A percentile compares a stretch with the other conserved stretches of the same genome.
These are phyloP conservation scores for Aspergillus homomorphus DNA, from an alignment of 495 filamentous ascomycete genomes.

Conservation along the genomic window DNA sequence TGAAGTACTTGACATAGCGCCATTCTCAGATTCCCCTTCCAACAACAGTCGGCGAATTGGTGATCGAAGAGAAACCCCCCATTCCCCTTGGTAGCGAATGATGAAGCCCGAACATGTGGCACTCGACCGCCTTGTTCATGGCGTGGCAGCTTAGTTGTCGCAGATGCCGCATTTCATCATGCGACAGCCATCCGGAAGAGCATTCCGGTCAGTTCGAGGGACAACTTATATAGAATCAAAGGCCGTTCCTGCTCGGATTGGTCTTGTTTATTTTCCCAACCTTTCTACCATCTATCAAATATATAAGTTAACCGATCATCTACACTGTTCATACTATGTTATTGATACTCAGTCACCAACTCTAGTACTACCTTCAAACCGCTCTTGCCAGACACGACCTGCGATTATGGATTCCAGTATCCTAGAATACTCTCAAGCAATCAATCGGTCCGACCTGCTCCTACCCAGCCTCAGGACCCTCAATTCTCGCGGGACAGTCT, in stretches of 20 bases:
- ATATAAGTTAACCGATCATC: background rate
- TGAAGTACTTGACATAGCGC: background rate
- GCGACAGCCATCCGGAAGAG: background rate
- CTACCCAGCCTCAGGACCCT: background rate
- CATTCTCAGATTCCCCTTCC: background rate
- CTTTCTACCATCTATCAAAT: background rate
- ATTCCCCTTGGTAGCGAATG: background rate
- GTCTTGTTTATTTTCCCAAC: background rate
- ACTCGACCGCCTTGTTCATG: conserved; percentile 5
- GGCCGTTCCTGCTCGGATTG: background rate
- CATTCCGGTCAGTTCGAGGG: background rate
- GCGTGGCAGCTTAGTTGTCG: conserved; percentile 1
- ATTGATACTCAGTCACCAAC: background rate
- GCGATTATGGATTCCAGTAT: conserved; percentile 6
- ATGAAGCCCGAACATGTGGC: conserved; percentile 11
- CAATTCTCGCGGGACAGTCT: background rate
- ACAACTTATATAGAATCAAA: background rate
- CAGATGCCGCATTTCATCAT: conserved; percentile 2
- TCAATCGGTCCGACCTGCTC: background rate
- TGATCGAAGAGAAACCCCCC: background rate
- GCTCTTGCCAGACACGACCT: background rate
- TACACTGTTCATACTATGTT: background rate
- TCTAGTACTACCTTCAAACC: background rate
- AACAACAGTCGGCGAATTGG: background rate
- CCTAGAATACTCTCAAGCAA: background rate